Conservation (phyloP, 768 basidiomycete genomes). For the Amanita brunnescens region DNA sequence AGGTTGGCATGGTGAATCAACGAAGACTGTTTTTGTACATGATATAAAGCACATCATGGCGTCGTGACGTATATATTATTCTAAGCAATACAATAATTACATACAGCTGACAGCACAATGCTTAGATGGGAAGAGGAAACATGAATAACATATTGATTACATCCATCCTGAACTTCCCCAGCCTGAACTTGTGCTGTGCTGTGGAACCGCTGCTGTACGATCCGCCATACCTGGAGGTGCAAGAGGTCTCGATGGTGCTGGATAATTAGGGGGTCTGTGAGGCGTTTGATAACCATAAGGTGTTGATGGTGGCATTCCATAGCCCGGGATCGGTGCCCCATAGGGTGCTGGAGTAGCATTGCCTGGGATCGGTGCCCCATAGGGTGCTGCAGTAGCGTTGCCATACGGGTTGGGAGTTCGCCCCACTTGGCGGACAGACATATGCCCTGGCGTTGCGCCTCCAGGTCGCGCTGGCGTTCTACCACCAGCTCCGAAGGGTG, state of each 20-base stretch:
- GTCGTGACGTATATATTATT: constrained; percentile 8
- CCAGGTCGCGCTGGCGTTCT: constrained; percentile 74
- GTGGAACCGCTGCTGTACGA: constrained; percentile 58
- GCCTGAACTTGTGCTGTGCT: constrained; percentile 15
- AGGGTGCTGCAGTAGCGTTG: constrained; percentile 37
- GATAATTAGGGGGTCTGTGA: constrained; percentile 26
- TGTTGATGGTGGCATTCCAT: constrained; percentile 21
- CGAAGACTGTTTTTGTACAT: constrained; percentile 84
- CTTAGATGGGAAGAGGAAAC: not conserved
- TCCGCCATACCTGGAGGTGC: constrained; percentile 55
- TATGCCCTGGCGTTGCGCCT: constrained; percentile 72
- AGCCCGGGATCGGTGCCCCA: constrained; percentile 14
- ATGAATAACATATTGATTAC: not conserved
- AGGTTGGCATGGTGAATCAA: constrained; percentile 90
- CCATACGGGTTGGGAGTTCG: constrained; percentile 80
- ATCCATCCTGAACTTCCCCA: constrained; percentile 15
- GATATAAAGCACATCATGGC: constrained; percentile 54
- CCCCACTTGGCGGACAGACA: constrained; percentile 63
- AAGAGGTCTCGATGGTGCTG: constrained; percentile 29
- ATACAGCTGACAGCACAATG: not conserved
- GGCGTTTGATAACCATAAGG: constrained; percentile 46
- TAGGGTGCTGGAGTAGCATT: constrained; percentile 39
- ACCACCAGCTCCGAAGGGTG: constrained; percentile 67
- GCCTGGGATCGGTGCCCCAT: constrained; percentile 28
- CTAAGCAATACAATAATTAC: constrained; percentile 7